Conservation (phyloP, 441 rosid genomes). For the Mallotus japonicus region DNA sequence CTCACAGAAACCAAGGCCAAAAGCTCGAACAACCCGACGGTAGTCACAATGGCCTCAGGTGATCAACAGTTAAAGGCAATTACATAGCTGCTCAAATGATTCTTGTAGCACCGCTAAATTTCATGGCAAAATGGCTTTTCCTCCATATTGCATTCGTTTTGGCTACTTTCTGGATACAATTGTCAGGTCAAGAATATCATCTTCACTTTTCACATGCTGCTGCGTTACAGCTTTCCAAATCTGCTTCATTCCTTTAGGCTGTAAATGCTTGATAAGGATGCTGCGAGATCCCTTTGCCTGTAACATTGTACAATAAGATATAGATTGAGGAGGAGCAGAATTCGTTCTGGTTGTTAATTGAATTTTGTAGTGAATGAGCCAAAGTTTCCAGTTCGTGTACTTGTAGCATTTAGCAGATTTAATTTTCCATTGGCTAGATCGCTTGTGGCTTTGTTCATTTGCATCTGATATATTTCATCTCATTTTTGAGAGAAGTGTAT, state of each 20-base stretch:
- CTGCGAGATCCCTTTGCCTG: constrained; percentile 24
- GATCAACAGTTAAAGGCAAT: constrained; percentile 15
- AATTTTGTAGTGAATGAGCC: not conserved
- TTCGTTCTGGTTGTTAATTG: not conserved
- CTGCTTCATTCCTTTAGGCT: constrained; percentile 1
- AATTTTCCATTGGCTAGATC: not conserved
- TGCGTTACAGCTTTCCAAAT: constrained; percentile 3
- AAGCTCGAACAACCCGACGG: constrained; percentile 70
- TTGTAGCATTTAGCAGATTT: not conserved
- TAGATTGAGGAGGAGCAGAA: not conserved
- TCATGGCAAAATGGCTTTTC: not conserved
- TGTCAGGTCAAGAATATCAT: constrained; percentile 15
- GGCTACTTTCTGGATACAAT: constrained; percentile 10
- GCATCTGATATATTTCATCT: not conserved
- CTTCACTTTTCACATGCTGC: not conserved
- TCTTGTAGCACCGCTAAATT: constrained; percentile 5
- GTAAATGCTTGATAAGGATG: constrained; percentile 3
- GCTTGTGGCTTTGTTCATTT: not conserved
- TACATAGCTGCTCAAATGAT: constrained; percentile 17
- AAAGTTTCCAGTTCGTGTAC: not conserved
- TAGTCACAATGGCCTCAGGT: constrained; percentile 30
- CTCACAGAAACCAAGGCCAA: constrained; percentile 78
- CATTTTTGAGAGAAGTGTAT: not conserved
- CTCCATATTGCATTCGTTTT: not conserved
- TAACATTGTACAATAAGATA: constrained; percentile 32